Conservation (phyloP, 257 asterid species). For the Jasminum sambac region DNA sequence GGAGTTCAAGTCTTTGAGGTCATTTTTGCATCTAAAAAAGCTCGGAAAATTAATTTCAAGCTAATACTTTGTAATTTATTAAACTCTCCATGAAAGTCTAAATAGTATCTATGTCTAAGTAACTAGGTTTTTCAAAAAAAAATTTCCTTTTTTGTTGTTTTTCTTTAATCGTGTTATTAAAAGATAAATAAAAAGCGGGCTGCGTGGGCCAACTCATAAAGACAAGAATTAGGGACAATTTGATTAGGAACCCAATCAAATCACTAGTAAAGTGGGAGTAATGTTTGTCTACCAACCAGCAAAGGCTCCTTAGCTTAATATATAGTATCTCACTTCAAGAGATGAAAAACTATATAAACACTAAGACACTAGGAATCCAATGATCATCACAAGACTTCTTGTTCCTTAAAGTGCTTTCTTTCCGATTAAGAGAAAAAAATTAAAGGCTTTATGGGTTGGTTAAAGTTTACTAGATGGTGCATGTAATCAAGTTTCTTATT, state of each 20-base stretch:
- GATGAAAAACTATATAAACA: neutral
- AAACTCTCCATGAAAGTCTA: no score
- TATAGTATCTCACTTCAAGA: neutral
- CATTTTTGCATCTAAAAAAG: no score
- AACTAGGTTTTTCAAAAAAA: no score
- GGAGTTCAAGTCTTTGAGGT: no score
- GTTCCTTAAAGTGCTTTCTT: neutral
- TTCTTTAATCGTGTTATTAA: neutral
- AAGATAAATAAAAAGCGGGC: neutral
- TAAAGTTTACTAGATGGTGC: neutral
- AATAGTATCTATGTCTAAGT: no score
- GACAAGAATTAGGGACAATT: neutral
- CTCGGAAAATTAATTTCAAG: no score
- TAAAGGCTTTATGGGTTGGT: neutral
- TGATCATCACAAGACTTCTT: neutral
- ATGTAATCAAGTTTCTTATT: neutral
- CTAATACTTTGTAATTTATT: no score
- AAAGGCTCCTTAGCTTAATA: neutral
- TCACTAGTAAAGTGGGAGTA: neutral
- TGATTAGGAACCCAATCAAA: neutral
- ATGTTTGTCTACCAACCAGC: constrained; percentile 2
- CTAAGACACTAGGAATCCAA: neutral
- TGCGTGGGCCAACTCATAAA: neutral
- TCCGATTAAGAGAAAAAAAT: neutral
- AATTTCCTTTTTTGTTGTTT: no score